Evolutionary conservation across 176 grass and related monocot species (phyloP).

Genomic region (Secale cereale): DNA sequence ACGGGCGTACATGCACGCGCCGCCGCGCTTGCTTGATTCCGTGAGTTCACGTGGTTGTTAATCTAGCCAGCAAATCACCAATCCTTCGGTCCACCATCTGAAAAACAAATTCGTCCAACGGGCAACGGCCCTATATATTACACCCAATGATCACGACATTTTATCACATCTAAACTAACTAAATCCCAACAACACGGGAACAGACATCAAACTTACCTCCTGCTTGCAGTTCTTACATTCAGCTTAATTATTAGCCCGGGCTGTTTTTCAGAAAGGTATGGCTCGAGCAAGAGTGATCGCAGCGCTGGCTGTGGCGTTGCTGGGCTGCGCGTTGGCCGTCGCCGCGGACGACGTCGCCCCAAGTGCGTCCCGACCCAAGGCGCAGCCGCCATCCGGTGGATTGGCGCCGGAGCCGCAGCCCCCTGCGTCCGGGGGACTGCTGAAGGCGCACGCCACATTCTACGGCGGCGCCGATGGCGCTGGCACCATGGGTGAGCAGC

Average conservation of each 20-base stretch:
- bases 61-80: background rate
- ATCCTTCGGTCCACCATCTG: background rate
- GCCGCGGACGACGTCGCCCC: background rate
- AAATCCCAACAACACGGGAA: background rate
- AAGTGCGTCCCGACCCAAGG: background rate
- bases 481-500: slow-evolving; percentile 24
- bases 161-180: background rate
- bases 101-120: background rate
- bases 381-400: background rate
- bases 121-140: background rate
- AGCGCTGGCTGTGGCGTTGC: background rate
- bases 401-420: background rate
- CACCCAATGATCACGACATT: background rate
- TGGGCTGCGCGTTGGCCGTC: background rate
- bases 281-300: background rate
- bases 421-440: background rate
- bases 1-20: background rate
- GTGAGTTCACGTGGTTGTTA: background rate
- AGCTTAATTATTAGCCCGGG: background rate
- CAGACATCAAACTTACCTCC: background rate
- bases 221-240: background rate
- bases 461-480: slow-evolving; percentile 36
- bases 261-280: background rate
- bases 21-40: background rate
- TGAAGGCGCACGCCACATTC: slow-evolving; percentile 26